Evolutionary conservation across 176 grass and related monocot genomes (phyloP).

Genomic region (Aegilops umbellulata): DNA sequence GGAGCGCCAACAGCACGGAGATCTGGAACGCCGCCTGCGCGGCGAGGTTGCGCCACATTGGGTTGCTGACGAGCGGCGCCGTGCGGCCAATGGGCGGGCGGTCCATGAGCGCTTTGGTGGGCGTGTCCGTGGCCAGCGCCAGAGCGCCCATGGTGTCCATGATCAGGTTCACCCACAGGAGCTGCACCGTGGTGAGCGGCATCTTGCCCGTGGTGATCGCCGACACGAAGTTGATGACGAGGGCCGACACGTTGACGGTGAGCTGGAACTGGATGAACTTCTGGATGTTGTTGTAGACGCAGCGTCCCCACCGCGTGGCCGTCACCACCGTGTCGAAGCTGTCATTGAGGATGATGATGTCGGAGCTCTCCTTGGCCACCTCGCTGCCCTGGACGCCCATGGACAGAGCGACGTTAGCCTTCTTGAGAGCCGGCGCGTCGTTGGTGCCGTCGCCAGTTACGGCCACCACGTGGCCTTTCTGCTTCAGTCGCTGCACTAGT

Average conservation of each 20-base stretch:
- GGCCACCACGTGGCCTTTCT: too few species aligned
- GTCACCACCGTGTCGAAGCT: constrained; percentile 79
- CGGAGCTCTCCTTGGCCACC: constrained; percentile 85
- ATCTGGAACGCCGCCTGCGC: constrained; percentile 67
- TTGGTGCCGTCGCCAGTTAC: too few species aligned
- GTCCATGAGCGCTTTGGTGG: constrained; percentile 56
- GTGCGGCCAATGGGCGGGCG: constrained; percentile 48
- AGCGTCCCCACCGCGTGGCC: constrained; percentile 71
- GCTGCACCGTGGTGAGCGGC: constrained; percentile 71
- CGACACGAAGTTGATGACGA: constrained; percentile 63
- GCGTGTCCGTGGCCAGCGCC: constrained; percentile 64
- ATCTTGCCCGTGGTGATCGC: constrained; percentile 42
- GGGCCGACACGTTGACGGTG: constrained; percentile 65
- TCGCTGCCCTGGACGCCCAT: constrained; percentile 92
- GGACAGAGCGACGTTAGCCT: constrained; percentile 15
- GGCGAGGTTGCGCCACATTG: constrained; percentile 81
- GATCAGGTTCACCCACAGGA: constrained; percentile 86
- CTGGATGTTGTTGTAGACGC: constrained; percentile 82
- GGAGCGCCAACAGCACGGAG: constrained; percentile 51
- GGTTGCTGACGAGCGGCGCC: constrained; percentile 73
- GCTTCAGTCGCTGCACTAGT: too few species aligned
- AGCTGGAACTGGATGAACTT: constrained; percentile 94
- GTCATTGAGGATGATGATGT: constrained; percentile 78
- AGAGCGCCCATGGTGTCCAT: constrained; percentile 88
- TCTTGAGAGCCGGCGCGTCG: too few species aligned